Evolutionary conservation across 75 land plant genomes (phyloP).

Genomic region (Selaginella moellendorffii): DNA sequence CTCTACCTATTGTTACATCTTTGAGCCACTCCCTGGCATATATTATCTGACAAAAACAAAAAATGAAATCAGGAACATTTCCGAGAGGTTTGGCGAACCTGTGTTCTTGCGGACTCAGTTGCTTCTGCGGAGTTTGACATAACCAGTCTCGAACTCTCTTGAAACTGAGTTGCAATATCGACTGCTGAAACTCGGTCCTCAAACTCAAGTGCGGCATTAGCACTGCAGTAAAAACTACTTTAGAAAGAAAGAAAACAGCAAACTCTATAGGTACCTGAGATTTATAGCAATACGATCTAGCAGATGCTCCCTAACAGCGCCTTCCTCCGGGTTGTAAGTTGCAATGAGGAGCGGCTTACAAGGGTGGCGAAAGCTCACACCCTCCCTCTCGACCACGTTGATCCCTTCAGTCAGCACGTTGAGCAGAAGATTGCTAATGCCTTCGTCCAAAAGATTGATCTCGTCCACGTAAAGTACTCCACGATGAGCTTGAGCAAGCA

Average conservation of each 20-base stretch:
- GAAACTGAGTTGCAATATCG: slow-evolving; percentile 86
- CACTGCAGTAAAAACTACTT: no score
- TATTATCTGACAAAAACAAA: slow-evolving; percentile 42
- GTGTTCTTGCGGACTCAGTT: slow-evolving; percentile 81
- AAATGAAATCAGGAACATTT: neutral
- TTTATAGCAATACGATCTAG: slow-evolving; percentile 91
- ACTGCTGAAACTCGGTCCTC: slow-evolving; percentile 96
- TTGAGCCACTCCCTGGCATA: slow-evolving; percentile 89
- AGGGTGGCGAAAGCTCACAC: slow-evolving; percentile 92
- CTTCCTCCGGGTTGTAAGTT: slow-evolving; percentile 97
- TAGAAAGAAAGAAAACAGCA: neutral
- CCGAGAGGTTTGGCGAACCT: slow-evolving; percentile 28
- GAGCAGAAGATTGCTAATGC: slow-evolving; percentile 88
- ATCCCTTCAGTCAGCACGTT: slow-evolving; percentile 96
- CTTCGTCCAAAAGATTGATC: slow-evolving; percentile 92
- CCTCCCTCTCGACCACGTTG: slow-evolving; percentile 90
- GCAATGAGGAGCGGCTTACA: slow-evolving; percentile 96
- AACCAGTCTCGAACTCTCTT: slow-evolving; percentile 59
- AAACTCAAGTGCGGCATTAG: slow-evolving; percentile 81
- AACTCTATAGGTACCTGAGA: slow-evolving; percentile 40
- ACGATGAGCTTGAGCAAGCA: slow-evolving; percentile 97
- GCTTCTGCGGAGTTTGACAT: slow-evolving; percentile 62
- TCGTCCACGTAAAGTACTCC: slow-evolving; percentile 97
- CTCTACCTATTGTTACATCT: slow-evolving; percentile 74
- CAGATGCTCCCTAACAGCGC: slow-evolving; percentile 81